Percentiles rank a stretch among this genome's conserved stretches.
These are phyloP conservation scores for Exophiala sp. DNA, from an alignment of 2,329 filamentous ascomycete species.

Conservation along the genomic window DNA sequence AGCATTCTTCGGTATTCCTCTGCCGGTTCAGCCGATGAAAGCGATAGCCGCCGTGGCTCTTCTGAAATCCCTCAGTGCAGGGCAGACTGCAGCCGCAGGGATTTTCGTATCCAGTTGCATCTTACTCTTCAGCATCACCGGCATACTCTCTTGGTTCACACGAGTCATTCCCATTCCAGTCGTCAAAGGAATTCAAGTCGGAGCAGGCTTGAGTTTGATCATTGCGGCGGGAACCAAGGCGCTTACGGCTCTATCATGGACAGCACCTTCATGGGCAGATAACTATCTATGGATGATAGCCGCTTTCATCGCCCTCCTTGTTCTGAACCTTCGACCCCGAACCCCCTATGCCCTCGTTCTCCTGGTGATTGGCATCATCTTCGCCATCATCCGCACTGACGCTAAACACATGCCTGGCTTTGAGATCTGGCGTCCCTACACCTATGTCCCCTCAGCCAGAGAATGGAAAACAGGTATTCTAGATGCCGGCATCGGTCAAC, in stretches of 20 bases:
- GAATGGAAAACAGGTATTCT: conserved; percentile 52
- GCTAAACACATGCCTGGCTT: conserved; percentile 43
- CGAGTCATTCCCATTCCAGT: conserved; percentile 75
- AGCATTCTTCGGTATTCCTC: conserved; percentile 73
- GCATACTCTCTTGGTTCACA: conserved; percentile 68
- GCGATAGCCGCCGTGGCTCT: conserved; percentile 91
- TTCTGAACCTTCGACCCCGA: conserved; percentile 57
- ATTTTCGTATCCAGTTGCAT: conserved; percentile 70
- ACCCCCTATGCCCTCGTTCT: conserved; percentile 74
- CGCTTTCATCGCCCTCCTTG: conserved; percentile 65
- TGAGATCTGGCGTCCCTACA: conserved; percentile 55
- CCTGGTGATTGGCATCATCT: conserved; percentile 61
- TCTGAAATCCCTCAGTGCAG: conserved; percentile 57
- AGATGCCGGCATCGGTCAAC: conserved; percentile 71
- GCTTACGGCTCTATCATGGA: conserved; percentile 64
- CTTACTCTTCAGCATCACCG: conserved; percentile 69
- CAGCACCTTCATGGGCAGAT: conserved; percentile 60
- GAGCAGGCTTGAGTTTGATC: conserved; percentile 76
- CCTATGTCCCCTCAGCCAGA: conserved; percentile 42
- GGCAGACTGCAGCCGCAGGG: conserved; percentile 74
- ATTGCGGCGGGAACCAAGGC: conserved; percentile 68
- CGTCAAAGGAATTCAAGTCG: conserved; percentile 90
- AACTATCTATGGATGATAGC: conserved; percentile 71
- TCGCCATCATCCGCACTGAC: conserved; percentile 49
- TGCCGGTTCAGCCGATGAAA: conserved; percentile 86